Evolutionary conservation across 352 stramenopile genomes (phyloP), one percentile per base, ranked within the genome.

Genomic region (Phytophthora pini): DNA sequence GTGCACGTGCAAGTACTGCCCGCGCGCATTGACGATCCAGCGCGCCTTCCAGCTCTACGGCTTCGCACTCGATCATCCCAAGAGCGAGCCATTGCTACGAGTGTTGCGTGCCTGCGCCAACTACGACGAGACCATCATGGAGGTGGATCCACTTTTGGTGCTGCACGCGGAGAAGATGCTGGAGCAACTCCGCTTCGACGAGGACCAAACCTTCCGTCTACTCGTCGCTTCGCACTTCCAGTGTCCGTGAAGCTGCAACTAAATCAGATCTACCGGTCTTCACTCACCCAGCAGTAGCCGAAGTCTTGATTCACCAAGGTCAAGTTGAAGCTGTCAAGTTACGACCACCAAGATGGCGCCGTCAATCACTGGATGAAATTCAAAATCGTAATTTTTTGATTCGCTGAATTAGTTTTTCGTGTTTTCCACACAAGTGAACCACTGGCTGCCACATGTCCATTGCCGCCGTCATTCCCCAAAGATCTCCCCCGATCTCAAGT

Each of bases 41-140:
- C 52, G 67, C 43, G 72, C 65, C 2, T 82, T 88, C 47, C 59
- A 79, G 38, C 63, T 81, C 31, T 79, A 79, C 26, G 61, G 72
- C 46, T 75, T 81, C 26, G 49, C 76, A 36, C 51, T 80, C 17
- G 59, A 84, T 43, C 60, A 75, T 45, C 62, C 52, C 0, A 55
- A 82, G 31, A 74, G 58, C 45, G 54, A 74, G 12, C 57, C 63
- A 5, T 31, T 93, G 10, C 61, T 84, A 7, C 79, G 81, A 22
- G 74, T 93, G 2, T 60, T 93, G 26, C 81, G 78, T 12, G 85
- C 74, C 0, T 90, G 76, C 24, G 76, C 76, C 11, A 92, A 85
- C 31, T 93, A 90, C 60, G 80, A 93, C 44, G 85, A 93, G 62
- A 89, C 80, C 7, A 72, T 80, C 54, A 20, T 80, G 46, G 63